A percentile compares a stretch with the other conserved stretches of the same genome.
Conservation (phyloP, 2,329 filamentous ascomycete species). For the Fusarium musae region DNA sequence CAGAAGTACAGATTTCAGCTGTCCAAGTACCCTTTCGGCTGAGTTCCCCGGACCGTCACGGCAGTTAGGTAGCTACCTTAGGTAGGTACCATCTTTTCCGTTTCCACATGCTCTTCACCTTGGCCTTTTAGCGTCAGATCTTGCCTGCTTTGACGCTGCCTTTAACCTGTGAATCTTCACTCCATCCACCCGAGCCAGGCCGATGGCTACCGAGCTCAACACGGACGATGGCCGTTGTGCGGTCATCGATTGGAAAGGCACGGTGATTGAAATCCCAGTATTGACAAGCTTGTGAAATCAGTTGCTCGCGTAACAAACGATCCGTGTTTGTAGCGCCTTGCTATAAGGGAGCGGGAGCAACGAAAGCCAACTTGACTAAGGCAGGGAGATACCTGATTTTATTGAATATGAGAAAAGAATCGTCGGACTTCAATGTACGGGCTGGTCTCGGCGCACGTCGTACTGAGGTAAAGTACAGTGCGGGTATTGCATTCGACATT, state of each 20-base stretch:
- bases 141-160: slow-evolving; percentile 5
- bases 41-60: background rate
- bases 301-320: background rate
- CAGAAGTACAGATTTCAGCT: background rate
- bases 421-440: slow-evolving; percentile 24
- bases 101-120: slow-evolving; percentile 22
- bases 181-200: slow-evolving; percentile 52
- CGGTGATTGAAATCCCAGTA: background rate
- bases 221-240: slow-evolving; percentile 41
- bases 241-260: background rate
- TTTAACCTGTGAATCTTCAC: slow-evolving; percentile 12
- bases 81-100: background rate
- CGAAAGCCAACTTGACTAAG: background rate
- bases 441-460: slow-evolving; percentile 14
- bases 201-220: slow-evolving; percentile 48
- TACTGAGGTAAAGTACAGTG: background rate
- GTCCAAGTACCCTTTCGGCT: background rate
- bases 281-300: background rate
- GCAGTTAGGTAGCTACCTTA: slow-evolving; percentile 4
- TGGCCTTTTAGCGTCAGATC: slow-evolving; percentile 19
- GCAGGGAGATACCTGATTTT: background rate
- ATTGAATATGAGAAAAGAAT: background rate
- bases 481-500: slow-evolving; percentile 20
- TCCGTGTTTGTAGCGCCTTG: background rate
- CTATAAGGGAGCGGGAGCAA: background rate